Percentiles rank a stretch among this genome's conserved stretches.
Evolutionary conservation across 2,329 filamentous ascomycete species (phyloP).

Genomic region (Claviceps digitariae): DNA sequence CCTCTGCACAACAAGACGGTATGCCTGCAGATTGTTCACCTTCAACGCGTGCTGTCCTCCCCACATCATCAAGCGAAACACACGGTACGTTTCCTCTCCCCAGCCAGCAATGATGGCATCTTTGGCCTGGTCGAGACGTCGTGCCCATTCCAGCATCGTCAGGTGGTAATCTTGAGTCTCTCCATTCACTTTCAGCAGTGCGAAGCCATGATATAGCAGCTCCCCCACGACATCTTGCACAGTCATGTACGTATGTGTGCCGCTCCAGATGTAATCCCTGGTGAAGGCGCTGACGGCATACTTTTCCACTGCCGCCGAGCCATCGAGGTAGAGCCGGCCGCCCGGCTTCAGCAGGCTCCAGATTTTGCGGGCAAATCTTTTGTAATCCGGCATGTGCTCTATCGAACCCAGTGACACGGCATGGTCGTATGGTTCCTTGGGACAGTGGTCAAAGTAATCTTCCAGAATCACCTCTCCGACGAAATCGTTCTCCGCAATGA

Average conservation of each 20-base stretch:
- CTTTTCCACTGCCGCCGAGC: constrained; percentile 1
- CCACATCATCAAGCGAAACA: constrained; percentile 3
- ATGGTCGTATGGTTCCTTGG: not conserved
- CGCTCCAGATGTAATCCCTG: constrained; percentile 1
- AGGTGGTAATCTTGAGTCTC: constrained; percentile 1
- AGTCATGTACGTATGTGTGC: constrained; percentile 1
- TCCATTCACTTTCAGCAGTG: not conserved
- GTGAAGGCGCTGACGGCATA: constrained; percentile 1
- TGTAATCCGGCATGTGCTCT: constrained; percentile 2
- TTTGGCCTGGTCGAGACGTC: not conserved
- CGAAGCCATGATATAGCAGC: constrained; percentile 1
- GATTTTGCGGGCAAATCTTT: not conserved
- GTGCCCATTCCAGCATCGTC: constrained; percentile 2
- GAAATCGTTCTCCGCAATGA: not conserved
- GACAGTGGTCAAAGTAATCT: constrained; percentile 2
- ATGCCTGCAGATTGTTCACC: constrained; percentile 1
- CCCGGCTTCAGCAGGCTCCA: constrained; percentile 1
- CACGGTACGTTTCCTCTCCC: constrained; percentile 2
- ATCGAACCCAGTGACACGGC: not conserved
- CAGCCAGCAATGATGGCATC: constrained; percentile 2
- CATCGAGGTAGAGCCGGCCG: constrained; percentile 1
- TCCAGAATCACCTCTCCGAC: not conserved
- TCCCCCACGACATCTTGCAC: constrained; percentile 2
- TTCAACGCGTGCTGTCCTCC: constrained; percentile 2
- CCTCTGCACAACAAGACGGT: not conserved